These are phyloP conservation scores for Erysimum cheiri DNA, from an alignment of 441 rosid species.

Conservation along the genomic window DNA sequence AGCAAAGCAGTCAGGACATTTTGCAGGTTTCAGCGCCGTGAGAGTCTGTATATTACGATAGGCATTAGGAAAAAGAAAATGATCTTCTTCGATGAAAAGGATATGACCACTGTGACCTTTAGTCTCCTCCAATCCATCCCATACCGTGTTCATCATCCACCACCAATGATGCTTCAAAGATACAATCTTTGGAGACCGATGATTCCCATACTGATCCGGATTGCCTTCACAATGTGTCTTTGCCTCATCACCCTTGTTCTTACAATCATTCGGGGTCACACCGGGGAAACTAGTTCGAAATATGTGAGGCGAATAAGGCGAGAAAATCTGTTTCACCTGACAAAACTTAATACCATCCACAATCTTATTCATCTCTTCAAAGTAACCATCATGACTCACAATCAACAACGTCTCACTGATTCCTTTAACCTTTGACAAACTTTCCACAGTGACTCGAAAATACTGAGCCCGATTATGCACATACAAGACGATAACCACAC, in stretches of 20 bases:
- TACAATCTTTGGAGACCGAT: slow-evolving; percentile 80
- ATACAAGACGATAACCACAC: slow-evolving; percentile 74
- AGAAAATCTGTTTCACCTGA: slow-evolving; percentile 87
- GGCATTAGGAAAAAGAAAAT: slow-evolving; percentile 92
- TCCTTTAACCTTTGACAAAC: slow-evolving; percentile 80
- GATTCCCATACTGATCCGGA: slow-evolving; percentile 95
- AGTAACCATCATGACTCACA: slow-evolving; percentile 95
- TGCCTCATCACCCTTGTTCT: slow-evolving; percentile 63
- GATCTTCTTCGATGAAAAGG: slow-evolving; percentile 96
- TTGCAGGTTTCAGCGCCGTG: slow-evolving; percentile 58
- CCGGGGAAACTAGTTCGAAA: slow-evolving; percentile 76
- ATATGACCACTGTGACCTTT: slow-evolving; percentile 63
- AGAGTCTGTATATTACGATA: slow-evolving; percentile 88
- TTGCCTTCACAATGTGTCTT: slow-evolving; percentile 66
- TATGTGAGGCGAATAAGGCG: slow-evolving; percentile 85
- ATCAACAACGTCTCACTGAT: slow-evolving; percentile 84
- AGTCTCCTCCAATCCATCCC: slow-evolving; percentile 91
- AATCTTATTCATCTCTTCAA: slow-evolving; percentile 81
- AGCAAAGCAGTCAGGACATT: slow-evolving; percentile 88
- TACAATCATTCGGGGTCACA: slow-evolving; percentile 65
- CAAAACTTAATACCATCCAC: slow-evolving; percentile 80
- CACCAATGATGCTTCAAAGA: slow-evolving; percentile 99
- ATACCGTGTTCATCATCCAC: slow-evolving; percentile 99
- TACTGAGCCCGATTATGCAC: slow-evolving; percentile 95
- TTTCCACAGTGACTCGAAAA: slow-evolving; percentile 71